Percentiles rank a stretch among this genome's conserved stretches.
Evolutionary conservation across 2,329 filamentous ascomycete species (phyloP).

Genomic region (Aspergillus sclerotialis): DNA sequence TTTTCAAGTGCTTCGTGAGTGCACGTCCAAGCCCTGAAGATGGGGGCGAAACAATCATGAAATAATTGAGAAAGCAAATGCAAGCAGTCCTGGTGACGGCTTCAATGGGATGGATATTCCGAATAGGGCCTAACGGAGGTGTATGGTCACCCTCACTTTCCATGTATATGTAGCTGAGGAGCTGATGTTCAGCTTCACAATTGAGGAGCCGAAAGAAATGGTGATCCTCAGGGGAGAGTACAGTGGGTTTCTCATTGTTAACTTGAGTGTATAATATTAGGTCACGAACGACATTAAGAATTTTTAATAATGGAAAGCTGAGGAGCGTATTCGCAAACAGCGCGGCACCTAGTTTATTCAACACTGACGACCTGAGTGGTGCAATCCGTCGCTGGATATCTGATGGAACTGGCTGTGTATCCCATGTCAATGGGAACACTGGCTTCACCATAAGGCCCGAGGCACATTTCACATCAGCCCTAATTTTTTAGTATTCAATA

Average conservation of each 20-base stretch:
- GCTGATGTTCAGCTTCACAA: constrained; percentile 30
- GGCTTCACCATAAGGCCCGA: constrained; percentile 27
- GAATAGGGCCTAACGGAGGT: not conserved
- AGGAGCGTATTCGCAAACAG: constrained; percentile 23
- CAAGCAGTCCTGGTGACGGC: constrained; percentile 22
- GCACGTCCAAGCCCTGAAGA: constrained; percentile 27
- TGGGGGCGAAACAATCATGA: constrained; percentile 27
- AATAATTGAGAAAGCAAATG: constrained; percentile 24
- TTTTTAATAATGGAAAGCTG: constrained; percentile 19
- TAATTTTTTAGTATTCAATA: constrained; percentile 8
- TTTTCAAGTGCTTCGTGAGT: constrained; percentile 23
- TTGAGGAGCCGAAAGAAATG: constrained; percentile 26
- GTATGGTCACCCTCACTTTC: constrained; percentile 1
- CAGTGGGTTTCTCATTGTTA: constrained; percentile 13
- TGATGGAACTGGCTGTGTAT: constrained; percentile 20
- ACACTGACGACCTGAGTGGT: constrained; percentile 17
- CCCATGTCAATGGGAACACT: constrained; percentile 27
- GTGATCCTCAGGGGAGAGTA: constrained; percentile 19
- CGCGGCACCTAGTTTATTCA: constrained; percentile 18
- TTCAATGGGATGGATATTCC: constrained; percentile 20
- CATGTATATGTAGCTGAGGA: constrained; percentile 30
- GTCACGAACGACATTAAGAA: constrained; percentile 21
- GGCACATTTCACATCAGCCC: constrained; percentile 28
- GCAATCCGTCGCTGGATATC: constrained; percentile 21
- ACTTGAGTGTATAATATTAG: constrained; percentile 26